Percentiles rank a stretch among this genome's conserved stretches.
Conservation (phyloP, 2,329 filamentous ascomycete genomes). For the Botrytis fabae region DNA sequence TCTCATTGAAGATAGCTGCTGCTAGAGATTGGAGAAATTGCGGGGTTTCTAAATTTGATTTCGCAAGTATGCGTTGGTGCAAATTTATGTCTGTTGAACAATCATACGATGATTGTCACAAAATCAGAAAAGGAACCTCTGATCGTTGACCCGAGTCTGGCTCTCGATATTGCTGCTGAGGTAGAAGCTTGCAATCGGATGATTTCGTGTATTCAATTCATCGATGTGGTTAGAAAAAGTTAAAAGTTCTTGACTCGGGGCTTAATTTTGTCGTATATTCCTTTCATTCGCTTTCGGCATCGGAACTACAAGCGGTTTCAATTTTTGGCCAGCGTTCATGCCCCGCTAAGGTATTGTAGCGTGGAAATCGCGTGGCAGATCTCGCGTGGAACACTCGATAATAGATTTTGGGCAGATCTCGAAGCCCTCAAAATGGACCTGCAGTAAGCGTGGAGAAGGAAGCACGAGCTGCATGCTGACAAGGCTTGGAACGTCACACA, state of each 20-base stretch:
- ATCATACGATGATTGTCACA: background rate
- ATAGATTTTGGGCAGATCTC: background rate
- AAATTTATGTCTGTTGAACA: background rate
- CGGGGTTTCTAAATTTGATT: no score
- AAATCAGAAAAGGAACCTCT: background rate
- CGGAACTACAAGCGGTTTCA: background rate
- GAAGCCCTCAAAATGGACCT: background rate
- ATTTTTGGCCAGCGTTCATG: background rate
- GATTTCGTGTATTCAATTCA: background rate
- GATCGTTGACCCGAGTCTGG: background rate
- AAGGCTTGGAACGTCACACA: background rate
- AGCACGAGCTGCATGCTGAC: slow-evolving; percentile 1
- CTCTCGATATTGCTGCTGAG: background rate
- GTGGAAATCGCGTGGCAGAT: background rate
- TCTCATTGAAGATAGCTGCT: no score
- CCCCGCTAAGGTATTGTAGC: background rate
- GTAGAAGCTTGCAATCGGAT: background rate
- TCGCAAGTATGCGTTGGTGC: background rate
- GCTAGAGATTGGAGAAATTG: background rate
- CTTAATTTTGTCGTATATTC: background rate
- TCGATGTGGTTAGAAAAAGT: no score
- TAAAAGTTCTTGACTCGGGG: background rate
- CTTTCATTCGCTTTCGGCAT: background rate
- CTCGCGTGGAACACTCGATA: background rate
- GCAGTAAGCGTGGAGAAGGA: background rate